Conservation (phyloP, 805 yeast genomes). For the Yarrowia porcina region DNA sequence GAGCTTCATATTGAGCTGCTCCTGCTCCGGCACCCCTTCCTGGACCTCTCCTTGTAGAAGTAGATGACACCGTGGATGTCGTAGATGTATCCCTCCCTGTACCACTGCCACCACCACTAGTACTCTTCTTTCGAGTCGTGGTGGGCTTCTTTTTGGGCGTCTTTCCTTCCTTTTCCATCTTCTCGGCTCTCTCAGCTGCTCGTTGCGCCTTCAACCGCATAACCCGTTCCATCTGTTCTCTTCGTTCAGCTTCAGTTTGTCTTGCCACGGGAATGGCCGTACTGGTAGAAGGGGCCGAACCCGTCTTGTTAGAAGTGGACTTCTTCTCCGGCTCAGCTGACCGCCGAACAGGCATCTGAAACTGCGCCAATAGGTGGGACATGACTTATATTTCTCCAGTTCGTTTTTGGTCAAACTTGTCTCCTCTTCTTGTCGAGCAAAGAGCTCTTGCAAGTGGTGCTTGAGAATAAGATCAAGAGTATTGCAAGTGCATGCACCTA, state of each 20-base stretch:
- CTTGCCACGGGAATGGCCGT: neutral
- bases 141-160: constrained; percentile 41
- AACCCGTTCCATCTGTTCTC: constrained; percentile 32
- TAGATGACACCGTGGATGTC: neutral
- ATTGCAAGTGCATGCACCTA: neutral
- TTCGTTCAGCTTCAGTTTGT: constrained; percentile 28
- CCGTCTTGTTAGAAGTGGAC: too few relatives aligned
- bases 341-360: constrained; percentile 19
- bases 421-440: constrained; percentile 3
- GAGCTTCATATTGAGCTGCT: neutral
- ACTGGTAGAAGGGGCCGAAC: too few relatives aligned
- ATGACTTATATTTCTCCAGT: too few relatives aligned
- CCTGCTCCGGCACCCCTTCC: constrained; percentile 1
- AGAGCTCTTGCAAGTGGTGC: constrained; percentile 7
- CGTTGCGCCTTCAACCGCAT: constrained; percentile 36
- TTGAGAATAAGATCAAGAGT: neutral
- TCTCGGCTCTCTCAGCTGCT: constrained; percentile 27
- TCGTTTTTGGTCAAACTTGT: too few relatives aligned
- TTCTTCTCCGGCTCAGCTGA: neutral
- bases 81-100: neutral
- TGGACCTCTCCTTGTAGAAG: neutral
- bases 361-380: constrained; percentile 22
- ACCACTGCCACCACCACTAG: neutral
- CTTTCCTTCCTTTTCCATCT: constrained; percentile 30
- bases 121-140: neutral